Evolutionary conservation across 163 green algal species (phyloP), one percentile per base, ranked within the genome.

Genomic region (Volvox carteri): DNA sequence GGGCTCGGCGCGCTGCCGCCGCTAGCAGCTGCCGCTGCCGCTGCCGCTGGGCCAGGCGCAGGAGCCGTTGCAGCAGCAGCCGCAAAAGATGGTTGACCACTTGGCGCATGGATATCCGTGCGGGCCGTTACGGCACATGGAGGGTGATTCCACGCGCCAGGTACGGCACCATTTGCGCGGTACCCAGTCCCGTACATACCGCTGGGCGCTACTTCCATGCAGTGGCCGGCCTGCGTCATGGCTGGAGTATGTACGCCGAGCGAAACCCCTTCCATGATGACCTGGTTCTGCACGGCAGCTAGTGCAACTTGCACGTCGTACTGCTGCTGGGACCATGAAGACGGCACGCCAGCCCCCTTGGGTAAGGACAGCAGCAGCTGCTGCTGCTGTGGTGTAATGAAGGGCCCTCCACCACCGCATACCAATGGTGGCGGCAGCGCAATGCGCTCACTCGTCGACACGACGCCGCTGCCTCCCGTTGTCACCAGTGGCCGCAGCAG

Each of bases 261-360:
- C 25, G 7, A 7, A 23, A 19, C 54, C 19, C 54, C 67, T 18
- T 76, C 33, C 70, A 23, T 28, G 39, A 58, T 6, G 18, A 65
- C 23, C 7, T 65, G 73, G 42, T 44, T 28, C 25, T 52, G 77
- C 12, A 56, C 23, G 19, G 77, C 77, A 4, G 4, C 52, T 21
- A 85, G 37, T 8, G 52, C 77, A 25, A 50, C 7, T 37, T 74
- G 77, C 12, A 85, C 52, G 25, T 85, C 77, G 52, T 42, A 56
- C 77, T 77, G 78, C 39, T 86, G 78, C 58, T 86, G 78, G 25
- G 19, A n/a, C 30, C 0, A 41, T 19, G 28, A 33, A 4, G 48
- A 33, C 9, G 14, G 48, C 7, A 46, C 30, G 48, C 75, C n/a
- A 14, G 0, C 33, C 8, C 14, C 48, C 5, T n/a, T 65, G 2